phyloP scores from a whole-genome alignment of 2,329 filamentous ascomycete genomes.

The Teratosphaeria nubilosa region DNA sequence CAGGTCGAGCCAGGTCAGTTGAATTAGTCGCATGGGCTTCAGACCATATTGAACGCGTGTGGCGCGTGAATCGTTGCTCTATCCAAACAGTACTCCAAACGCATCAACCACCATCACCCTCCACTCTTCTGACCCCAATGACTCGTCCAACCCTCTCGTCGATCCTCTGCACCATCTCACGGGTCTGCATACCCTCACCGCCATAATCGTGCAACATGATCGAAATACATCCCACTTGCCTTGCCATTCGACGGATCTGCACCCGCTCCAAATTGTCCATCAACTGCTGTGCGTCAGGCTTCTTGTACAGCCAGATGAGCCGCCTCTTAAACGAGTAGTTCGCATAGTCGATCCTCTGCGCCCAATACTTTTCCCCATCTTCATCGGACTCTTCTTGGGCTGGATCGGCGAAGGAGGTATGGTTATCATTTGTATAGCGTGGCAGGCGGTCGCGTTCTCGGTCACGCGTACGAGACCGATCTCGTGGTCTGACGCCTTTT shows the following conservation, averaged over 20 bases:
- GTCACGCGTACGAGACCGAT: slow-evolving; percentile 3
- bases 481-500: slow-evolving; percentile 8
- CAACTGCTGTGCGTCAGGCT: slow-evolving; percentile 27
- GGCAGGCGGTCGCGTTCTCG: slow-evolving; percentile 6
- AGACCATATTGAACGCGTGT: no score
- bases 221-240: slow-evolving; percentile 24
- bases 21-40: background rate
- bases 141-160: slow-evolving; percentile 23
- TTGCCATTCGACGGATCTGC: slow-evolving; percentile 29
- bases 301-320: slow-evolving; percentile 28
- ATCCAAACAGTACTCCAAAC: background rate
- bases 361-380: slow-evolving; percentile 21
- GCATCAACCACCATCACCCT: slow-evolving; percentile 8
- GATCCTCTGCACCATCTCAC: slow-evolving; percentile 17
- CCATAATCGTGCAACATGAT: slow-evolving; percentile 23
- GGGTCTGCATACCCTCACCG: slow-evolving; percentile 10
- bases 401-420: slow-evolving; percentile 10
- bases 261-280: slow-evolving; percentile 27
- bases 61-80: no score
- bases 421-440: slow-evolving; percentile 2
- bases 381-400: slow-evolving; percentile 18
- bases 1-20: background rate
- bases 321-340: slow-evolving; percentile 26
- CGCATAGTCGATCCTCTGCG: slow-evolving; percentile 24
- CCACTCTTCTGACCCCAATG: slow-evolving; percentile 23